A percentile compares a stretch with the other conserved stretches of the same genome.
Conservation (phyloP, 495 filamentous ascomycete species). For the Extremus antarcticus region DNA sequence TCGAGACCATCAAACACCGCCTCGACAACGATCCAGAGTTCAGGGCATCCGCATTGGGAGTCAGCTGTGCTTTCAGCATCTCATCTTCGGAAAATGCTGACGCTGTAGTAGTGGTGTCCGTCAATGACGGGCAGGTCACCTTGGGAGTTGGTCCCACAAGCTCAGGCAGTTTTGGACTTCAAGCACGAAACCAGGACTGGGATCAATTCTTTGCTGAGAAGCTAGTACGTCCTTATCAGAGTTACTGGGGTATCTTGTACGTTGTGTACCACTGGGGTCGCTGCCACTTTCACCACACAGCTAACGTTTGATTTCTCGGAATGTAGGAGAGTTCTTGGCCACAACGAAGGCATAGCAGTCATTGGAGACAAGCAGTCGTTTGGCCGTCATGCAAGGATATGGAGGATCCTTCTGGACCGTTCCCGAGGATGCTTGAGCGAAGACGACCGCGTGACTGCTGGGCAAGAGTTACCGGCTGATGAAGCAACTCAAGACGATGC, state of each 20-base stretch:
- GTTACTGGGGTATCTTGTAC: conserved; percentile 33
- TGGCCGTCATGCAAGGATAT: conserved; percentile 27
- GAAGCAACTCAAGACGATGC: conserved; percentile 23
- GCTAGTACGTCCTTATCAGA: conserved; percentile 29
- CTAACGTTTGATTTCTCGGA: no score
- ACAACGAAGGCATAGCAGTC: conserved; percentile 27
- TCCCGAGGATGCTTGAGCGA: conserved; percentile 27
- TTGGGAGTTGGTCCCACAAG: conserved; percentile 14
- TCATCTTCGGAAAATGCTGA: conserved; percentile 10
- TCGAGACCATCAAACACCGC: not conserved
- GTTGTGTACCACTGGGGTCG: no score
- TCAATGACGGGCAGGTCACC: conserved; percentile 18
- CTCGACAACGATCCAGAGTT: conserved; percentile 7
- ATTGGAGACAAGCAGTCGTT: conserved; percentile 25
- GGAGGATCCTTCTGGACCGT: conserved; percentile 30
- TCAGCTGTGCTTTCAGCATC: conserved; percentile 1
- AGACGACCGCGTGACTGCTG: conserved; percentile 6
- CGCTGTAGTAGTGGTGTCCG: conserved; percentile 23
- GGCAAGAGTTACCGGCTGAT: conserved; percentile 10
- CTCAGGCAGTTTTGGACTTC: conserved; percentile 21
- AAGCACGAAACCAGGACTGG: conserved; percentile 31
- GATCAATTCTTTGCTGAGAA: conserved; percentile 29
- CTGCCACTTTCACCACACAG: no score
- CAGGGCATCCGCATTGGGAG: not conserved
- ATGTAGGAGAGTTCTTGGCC: conserved; percentile 33